Evolutionary conservation across 2,329 filamentous ascomycete species (phyloP).

Genomic region (Xylaria digitata): DNA sequence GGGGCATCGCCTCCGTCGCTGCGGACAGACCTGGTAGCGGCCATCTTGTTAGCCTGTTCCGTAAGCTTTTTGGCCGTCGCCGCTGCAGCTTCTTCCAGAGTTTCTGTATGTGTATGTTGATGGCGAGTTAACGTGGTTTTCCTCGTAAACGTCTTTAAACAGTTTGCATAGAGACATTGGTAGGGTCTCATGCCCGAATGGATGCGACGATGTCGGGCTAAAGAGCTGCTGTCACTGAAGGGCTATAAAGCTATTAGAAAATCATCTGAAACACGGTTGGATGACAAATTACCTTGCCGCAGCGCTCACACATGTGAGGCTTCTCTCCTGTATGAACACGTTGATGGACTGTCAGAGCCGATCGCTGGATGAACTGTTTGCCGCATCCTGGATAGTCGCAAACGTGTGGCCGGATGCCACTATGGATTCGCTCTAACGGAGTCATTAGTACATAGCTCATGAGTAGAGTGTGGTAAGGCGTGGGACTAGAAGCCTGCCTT

Average conservation of each 20-base stretch:
- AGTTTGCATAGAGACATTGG: constrained; percentile 97
- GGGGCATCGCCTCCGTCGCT: constrained; percentile 76
- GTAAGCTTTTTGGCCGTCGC: constrained; percentile 89
- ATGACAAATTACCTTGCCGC: constrained; percentile 80
- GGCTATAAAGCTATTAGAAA: constrained; percentile 66
- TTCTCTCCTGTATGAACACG: constrained; percentile 98
- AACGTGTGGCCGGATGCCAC: constrained; percentile 87
- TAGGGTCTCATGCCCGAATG: constrained; percentile 96
- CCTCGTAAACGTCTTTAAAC: constrained; percentile 97
- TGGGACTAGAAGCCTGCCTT: background rate
- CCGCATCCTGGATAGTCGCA: constrained; percentile 90
- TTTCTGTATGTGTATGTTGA: constrained; percentile 95
- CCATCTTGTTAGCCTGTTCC: constrained; percentile 53
- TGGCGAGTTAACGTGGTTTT: constrained; percentile 95
- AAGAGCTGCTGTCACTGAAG: constrained; percentile 94
- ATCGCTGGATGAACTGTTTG: constrained; percentile 97
- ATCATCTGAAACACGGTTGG: background rate
- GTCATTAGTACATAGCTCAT: constrained; percentile 7
- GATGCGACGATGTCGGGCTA: constrained; percentile 92
- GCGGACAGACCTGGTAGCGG: constrained; percentile 58
- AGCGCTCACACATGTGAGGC: constrained; percentile 96
- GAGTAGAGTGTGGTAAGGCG: background rate
- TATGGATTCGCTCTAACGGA: constrained; percentile 90
- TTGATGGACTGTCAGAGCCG: constrained; percentile 92
- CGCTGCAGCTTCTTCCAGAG: constrained; percentile 90